Evolutionary conservation across 345 rosid species (phyloP).

Genomic region (Populus alba): DNA sequence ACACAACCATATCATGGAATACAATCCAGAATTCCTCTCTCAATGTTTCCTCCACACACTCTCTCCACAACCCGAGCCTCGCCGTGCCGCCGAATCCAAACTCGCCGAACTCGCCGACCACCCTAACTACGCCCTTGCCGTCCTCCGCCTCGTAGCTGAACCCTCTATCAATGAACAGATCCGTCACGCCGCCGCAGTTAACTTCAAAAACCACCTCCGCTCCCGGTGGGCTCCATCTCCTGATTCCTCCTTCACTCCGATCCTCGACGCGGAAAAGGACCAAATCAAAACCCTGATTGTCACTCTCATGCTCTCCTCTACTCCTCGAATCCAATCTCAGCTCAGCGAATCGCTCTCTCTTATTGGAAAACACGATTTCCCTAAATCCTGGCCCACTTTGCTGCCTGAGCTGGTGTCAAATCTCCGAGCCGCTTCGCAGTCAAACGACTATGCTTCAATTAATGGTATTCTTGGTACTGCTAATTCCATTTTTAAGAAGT

Average conservation of each 20-base stretch:
- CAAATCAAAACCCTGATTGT: constrained; percentile 82
- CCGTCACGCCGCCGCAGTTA: constrained; percentile 93
- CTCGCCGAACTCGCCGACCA: constrained; percentile 56
- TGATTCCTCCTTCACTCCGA: constrained; percentile 40
- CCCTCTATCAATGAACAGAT: constrained; percentile 74
- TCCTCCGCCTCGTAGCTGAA: constrained; percentile 76
- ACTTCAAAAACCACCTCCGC: constrained; percentile 90
- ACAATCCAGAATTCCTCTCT: constrained; percentile 59
- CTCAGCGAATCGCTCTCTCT: constrained; percentile 85
- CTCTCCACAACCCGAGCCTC: constrained; percentile 81
- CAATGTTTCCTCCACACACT: constrained; percentile 77
- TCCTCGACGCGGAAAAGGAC: constrained; percentile 65
- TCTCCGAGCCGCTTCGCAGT: constrained; percentile 45
- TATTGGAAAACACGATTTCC: constrained; percentile 91
- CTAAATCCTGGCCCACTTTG: constrained; percentile 70
- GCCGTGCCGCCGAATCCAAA: constrained; percentile 75
- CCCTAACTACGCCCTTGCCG: constrained; percentile 75
- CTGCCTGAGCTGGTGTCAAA: constrained; percentile 76
- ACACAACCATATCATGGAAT: constrained; percentile 6
- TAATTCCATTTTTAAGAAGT: constrained; percentile 81
- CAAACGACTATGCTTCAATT: constrained; percentile 58
- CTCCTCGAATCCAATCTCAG: constrained; percentile 88
- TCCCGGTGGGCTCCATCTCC: constrained; percentile 64
- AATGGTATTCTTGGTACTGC: constrained; percentile 95
- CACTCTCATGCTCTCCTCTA: constrained; percentile 71